A percentile compares a stretch with the other conserved stretches of the same genome.
These are phyloP conservation scores for Ceriops decandra DNA, from an alignment of 345 rosid species.

Conservation along the genomic window DNA sequence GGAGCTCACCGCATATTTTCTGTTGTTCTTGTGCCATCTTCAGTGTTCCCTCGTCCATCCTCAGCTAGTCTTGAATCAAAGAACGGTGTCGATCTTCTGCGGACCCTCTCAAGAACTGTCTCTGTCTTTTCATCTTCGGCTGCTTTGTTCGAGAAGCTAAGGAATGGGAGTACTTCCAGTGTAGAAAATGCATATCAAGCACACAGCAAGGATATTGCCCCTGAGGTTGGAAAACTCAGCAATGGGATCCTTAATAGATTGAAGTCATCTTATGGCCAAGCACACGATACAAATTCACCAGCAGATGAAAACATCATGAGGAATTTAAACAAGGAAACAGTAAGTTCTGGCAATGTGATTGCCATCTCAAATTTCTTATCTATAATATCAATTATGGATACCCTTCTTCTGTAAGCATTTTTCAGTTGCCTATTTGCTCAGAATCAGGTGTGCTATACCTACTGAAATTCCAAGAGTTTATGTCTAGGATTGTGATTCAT, in stretches of 20 bases:
- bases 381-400: neutral
- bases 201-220: conserved; percentile 23
- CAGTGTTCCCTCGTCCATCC: conserved; percentile 62
- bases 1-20: conserved; percentile 93
- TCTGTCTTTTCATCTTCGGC: conserved; percentile 98
- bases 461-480: neutral
- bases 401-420: neutral
- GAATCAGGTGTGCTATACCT: neutral
- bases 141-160: conserved; percentile 91
- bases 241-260: conserved; percentile 48
- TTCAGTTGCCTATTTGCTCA: neutral
- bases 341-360: conserved; percentile 31
- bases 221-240: conserved; percentile 37
- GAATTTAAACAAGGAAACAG: conserved; percentile 37
- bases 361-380: neutral
- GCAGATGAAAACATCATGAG: conserved; percentile 25
- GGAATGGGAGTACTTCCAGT: conserved; percentile 44
- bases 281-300: conserved; percentile 6
- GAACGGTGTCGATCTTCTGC: conserved; percentile 56
- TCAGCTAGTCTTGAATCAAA: conserved; percentile 36
- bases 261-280: conserved; percentile 52
- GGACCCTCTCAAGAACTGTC: conserved; percentile 87
- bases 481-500: neutral
- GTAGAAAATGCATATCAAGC: conserved; percentile 36
- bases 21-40: conserved; percentile 88